phyloP scores from a whole-genome alignment of 176 grass and related monocot species.

The Triticum urartu region DNA sequence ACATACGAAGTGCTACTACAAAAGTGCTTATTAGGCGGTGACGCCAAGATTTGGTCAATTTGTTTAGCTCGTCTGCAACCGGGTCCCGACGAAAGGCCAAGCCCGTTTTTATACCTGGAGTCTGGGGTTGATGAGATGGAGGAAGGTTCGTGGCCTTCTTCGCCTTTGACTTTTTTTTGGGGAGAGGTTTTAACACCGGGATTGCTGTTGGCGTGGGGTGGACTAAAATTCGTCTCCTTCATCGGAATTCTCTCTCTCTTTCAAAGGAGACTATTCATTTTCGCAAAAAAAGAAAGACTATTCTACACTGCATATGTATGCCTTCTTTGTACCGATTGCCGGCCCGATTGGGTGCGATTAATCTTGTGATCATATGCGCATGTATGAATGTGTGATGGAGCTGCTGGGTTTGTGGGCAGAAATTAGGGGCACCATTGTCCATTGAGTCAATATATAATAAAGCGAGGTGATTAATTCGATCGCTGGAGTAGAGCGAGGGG shows the following conservation, averaged over 20 bases:
- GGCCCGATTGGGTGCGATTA: neutral
- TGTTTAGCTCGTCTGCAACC: slow-evolving; percentile 17
- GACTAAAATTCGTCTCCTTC: neutral
- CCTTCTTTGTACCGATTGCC: neutral
- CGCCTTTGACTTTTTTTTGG: neutral
- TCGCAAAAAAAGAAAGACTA: no score
- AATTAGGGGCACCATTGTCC: no score
- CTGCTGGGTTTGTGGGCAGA: no score
- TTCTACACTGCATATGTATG: neutral
- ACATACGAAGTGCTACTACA: neutral
- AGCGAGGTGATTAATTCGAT: neutral
- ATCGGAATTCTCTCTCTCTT: no score
- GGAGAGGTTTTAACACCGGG: neutral
- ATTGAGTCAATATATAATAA: no score
- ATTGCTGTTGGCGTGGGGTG: neutral
- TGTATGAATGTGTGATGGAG: no score
- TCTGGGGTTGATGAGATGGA: neutral
- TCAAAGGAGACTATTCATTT: neutral
- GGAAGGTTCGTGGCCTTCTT: slow-evolving; percentile 33
- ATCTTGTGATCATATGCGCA: no score
- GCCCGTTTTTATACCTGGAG: neutral
- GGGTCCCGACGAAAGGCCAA: neutral
- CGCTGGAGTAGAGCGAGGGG: neutral
- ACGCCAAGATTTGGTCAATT: slow-evolving; percentile 32
- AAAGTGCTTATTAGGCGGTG: slow-evolving; percentile 32